Evolutionary conservation across 2,329 filamentous ascomycete species (phyloP).

Genomic region (Aspergillus neotritici): DNA sequence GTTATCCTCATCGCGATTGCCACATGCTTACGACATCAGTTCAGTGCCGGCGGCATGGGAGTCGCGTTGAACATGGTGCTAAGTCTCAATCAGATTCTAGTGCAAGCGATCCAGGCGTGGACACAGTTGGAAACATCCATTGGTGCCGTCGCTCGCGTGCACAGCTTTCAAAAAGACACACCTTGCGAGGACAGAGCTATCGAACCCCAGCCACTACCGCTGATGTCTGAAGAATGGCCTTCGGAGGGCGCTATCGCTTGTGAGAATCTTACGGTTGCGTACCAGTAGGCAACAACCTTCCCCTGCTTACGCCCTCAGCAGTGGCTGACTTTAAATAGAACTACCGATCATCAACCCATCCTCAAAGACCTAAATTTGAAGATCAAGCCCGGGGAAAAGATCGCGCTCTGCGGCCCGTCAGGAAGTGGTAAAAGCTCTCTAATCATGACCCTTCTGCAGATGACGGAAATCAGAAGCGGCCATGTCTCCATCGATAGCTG

Average conservation of each 20-base stretch:
- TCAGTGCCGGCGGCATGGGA: conserved; percentile 43
- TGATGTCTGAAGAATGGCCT: conserved; percentile 14
- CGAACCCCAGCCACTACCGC: no score
- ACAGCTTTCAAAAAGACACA: conserved; percentile 39
- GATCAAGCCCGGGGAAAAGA: conserved; percentile 23
- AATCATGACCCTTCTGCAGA: conserved; percentile 17
- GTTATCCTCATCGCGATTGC: conserved; percentile 40
- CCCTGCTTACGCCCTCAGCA: no score
- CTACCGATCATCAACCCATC: conserved; percentile 5
- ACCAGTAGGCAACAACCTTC: no score
- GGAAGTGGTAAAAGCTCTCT: conserved; percentile 20
- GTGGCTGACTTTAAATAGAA: no score
- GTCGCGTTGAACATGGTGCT: conserved; percentile 45
- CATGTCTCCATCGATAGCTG: conserved; percentile 20
- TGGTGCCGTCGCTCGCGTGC: conserved; percentile 42
- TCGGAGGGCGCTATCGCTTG: conserved; percentile 14
- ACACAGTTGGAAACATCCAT: conserved; percentile 19
- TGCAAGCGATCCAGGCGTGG: conserved; percentile 23
- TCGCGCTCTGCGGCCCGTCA: conserved; percentile 26
- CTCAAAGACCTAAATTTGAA: conserved; percentile 22
- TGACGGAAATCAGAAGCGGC: conserved; percentile 24
- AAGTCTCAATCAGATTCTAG: conserved; percentile 42
- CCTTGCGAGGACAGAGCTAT: conserved; percentile 14
- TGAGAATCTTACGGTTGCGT: conserved; percentile 7
- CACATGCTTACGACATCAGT: conserved; percentile 30